A percentile compares a stretch with the other conserved stretches of the same genome.
These are phyloP conservation scores for Teunomyces aglyptinius DNA, from an alignment of 805 yeast species.

Conservation along the genomic window DNA sequence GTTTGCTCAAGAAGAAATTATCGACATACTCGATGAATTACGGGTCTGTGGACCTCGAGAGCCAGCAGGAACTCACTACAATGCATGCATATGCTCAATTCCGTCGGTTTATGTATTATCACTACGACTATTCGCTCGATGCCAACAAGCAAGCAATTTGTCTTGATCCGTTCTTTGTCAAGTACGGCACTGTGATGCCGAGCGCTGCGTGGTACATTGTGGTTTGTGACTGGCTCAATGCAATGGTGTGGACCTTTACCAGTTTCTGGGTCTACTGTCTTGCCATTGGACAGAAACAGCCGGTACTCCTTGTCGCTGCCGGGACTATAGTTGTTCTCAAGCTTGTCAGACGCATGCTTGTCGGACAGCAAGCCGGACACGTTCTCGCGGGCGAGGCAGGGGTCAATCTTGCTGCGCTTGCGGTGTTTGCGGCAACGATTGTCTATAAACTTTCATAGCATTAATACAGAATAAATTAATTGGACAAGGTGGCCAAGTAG, in stretches of 20 bases:
- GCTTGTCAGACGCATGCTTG: neutral
- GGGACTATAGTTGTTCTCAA: neutral
- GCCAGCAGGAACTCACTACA: neutral
- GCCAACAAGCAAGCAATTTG: conserved; percentile 16
- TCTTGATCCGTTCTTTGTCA: conserved; percentile 25
- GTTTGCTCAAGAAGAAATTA: conserved; percentile 15
- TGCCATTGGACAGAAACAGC: neutral
- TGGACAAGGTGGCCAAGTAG: conserved; percentile 17
- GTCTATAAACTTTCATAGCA: neutral
- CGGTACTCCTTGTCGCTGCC: neutral
- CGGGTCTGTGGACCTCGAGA: conserved; percentile 8
- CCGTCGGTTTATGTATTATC: conserved; percentile 16
- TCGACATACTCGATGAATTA: conserved; percentile 19
- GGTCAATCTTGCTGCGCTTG: neutral
- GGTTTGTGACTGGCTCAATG: conserved; percentile 10
- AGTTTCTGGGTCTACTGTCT: conserved; percentile 9
- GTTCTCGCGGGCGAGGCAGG: neutral
- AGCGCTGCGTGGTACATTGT: conserved; percentile 13
- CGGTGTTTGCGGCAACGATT: neutral
- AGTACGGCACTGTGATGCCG: conserved; percentile 16
- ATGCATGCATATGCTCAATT: conserved; percentile 7
- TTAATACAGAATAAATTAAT: neutral
- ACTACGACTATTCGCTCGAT: conserved; percentile 22
- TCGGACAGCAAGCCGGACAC: neutral
- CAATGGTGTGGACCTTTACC: conserved; percentile 17